Conservation (phyloP, 371 early-diverging fungal genomes). For the Mucor mucedo region DNA sequence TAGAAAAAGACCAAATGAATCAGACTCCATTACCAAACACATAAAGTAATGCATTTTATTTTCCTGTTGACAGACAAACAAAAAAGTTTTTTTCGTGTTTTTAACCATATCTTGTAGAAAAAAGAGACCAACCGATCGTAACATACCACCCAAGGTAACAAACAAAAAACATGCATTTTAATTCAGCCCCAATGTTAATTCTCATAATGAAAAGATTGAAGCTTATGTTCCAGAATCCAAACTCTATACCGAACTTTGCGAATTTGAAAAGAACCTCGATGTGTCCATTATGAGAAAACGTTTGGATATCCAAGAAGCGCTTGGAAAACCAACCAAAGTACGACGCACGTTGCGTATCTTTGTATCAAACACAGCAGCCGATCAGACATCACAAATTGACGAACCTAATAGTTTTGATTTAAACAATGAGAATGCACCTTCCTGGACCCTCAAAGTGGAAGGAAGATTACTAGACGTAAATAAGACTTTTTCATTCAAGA, state of each 20-base stretch:
- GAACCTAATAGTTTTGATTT: constrained; percentile 54
- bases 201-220: constrained; percentile 64
- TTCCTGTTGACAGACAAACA: too few relatives aligned
- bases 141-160: constrained; percentile 59
- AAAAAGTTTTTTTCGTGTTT: too few relatives aligned
- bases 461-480: constrained; percentile 84
- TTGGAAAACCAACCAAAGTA: constrained; percentile 75
- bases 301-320: constrained; percentile 86
- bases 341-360: constrained; percentile 89
- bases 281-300: constrained; percentile 86
- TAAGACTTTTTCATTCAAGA: not conserved
- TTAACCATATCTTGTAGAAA: constrained; percentile 36
- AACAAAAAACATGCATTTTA: not conserved
- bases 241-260: constrained; percentile 82
- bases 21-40: constrained; percentile 42
- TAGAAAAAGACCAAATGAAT: constrained; percentile 42
- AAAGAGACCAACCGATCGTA: constrained; percentile 66
- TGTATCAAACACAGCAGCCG: constrained; percentile 84
- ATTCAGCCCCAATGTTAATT: not conserved
- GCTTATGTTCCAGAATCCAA: constrained; percentile 90
- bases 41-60: constrained; percentile 37
- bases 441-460: constrained; percentile 93
- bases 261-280: constrained; percentile 88
- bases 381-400: constrained; percentile 64
- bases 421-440: constrained; percentile 67